Base-by-base conservation (phyloP, 1,284 basidiomycete species). In the Cutaneotrichosporon sp. region DNA sequence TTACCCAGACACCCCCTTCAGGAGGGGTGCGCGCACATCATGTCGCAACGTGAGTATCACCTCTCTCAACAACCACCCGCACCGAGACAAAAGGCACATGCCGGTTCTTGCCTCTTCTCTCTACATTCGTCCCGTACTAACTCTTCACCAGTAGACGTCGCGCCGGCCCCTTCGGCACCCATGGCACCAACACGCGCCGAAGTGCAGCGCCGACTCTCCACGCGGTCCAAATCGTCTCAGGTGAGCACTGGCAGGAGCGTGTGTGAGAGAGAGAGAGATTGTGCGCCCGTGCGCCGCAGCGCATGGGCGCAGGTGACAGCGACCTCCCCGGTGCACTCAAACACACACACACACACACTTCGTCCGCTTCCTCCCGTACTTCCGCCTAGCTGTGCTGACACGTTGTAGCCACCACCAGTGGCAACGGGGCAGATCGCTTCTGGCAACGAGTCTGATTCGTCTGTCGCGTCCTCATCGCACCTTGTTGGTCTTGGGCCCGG, bases 371-470 rank as follows among this genome's bases (percentile, higher is more conserved):
- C 14, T 9, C n/a, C 22, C 10, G 21, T 14, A 17, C 35, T 13
- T 22, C 20, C 12, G 21, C 35, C 36, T 14, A 49, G 33, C n/a
- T 22, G n/a, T n/a, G n/a, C n/a, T n/a, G 5, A 5, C 13, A 23
- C 33, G n/a, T n/a, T n/a, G n/a, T n/a, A 38, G 36, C 18, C 12
- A 21, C 36, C 46, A 14, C 33, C 43, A 45, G 17, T 35, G 4
- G 35, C 36, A 7, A 21, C 20, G 15, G 15, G 20, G 10, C 26
- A 30, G 12, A 35, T 38, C 22, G 14, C 35, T 15, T 47, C 36
- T 26, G 87, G 87, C 37, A 88, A 85, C 61, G 89, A 91, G 68
- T 89, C 87, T 30, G 89, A 91, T 71, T 88, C 88, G 20, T 88
- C 90, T 70, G 85, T 84, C n/a, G 78, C 82, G 54, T 54, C 54